Percentiles rank a stretch among this genome's conserved stretches.
phyloP scores from a whole-genome alignment of 352 stramenopile species.

The Pythium periplocum region DNA sequence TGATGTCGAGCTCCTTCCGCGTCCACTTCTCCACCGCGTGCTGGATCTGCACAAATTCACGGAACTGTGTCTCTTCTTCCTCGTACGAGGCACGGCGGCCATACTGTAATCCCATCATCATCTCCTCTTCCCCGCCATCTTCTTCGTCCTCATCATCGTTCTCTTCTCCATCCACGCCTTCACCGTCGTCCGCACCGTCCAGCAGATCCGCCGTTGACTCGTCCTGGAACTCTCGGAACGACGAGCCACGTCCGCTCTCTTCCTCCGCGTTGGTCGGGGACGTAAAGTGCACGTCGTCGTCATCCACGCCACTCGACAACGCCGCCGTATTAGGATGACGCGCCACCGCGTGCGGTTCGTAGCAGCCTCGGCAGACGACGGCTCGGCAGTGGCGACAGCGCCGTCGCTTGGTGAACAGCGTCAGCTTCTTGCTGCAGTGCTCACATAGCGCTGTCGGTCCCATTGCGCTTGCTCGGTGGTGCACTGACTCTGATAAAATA shows the following conservation, averaged over 20 bases:
- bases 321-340: constrained; percentile 33
- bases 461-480: constrained; percentile 17
- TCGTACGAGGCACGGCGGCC: constrained; percentile 40
- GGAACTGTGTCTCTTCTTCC: constrained; percentile 40
- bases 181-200: constrained; percentile 31
- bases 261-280: constrained; percentile 22
- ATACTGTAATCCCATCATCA: constrained; percentile 29
- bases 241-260: constrained; percentile 5
- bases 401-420: constrained; percentile 62
- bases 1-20: constrained; percentile 36
- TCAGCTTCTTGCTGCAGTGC: constrained; percentile 73
- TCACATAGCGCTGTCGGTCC: constrained; percentile 38
- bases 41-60: constrained; percentile 54
- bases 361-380: constrained; percentile 56
- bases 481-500: neutral
- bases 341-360: constrained; percentile 34
- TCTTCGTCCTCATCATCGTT: constrained; percentile 38
- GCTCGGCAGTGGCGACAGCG: constrained; percentile 65
- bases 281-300: constrained; percentile 52
- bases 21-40: constrained; percentile 44
- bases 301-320: constrained; percentile 12
- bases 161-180: constrained; percentile 20
- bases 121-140: constrained; percentile 27
- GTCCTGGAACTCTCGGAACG: constrained; percentile 9
- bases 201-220: constrained; percentile 24